Evolutionary conservation across 495 filamentous ascomycete species (phyloP), one percentile per base, ranked within the genome.

Genomic region (Trypethelium eluteriae): DNA sequence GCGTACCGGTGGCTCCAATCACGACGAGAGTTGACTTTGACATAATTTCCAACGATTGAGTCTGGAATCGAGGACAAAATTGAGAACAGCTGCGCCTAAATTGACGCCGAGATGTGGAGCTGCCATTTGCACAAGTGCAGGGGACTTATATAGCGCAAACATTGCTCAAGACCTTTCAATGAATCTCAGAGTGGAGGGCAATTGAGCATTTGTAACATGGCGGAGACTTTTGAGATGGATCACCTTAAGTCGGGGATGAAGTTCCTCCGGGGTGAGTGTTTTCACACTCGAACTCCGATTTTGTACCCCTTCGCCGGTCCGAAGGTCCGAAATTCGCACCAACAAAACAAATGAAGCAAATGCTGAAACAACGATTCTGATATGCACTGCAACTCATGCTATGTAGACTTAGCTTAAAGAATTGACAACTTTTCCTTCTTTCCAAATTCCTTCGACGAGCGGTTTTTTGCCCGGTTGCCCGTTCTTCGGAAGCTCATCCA

Each of bases 1-100:
- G 80, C 62, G 73, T 79, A 39, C 79, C 80, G 7, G 80, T 82
- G 3, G 75, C 76, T 7, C 80, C 78, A 44, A 81, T 66, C 61
- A 81, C 75, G 50, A 34, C 18, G 14, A 59, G 3, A 6, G 14
- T 59, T 14, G n/a, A 10, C 18, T 36, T 59, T 7, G 53, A 11
- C 53, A 36, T 59, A 11, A 25, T 25, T 14, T 53, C 49, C 5
- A 18, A 25, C 9, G 14, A 5, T 53, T 53, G 5, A 53, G 5
- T 9, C n/a, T 14, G 49, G 18, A 14, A 14, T 16, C 11, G 49
- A 53, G 5, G 5, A 5, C 12, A 14, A 53, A n/a, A 18, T 53
- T 9, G 12, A 25, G n/a, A 18, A 5, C 18, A 5, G 10, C n/a
- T 9, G 49, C 10, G 5, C n/a, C n/a, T 11, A n/a, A 5, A 53